Conservation (phyloP, 2,329 filamentous ascomycete species). For the Colletotrichum chrysophilum region DNA sequence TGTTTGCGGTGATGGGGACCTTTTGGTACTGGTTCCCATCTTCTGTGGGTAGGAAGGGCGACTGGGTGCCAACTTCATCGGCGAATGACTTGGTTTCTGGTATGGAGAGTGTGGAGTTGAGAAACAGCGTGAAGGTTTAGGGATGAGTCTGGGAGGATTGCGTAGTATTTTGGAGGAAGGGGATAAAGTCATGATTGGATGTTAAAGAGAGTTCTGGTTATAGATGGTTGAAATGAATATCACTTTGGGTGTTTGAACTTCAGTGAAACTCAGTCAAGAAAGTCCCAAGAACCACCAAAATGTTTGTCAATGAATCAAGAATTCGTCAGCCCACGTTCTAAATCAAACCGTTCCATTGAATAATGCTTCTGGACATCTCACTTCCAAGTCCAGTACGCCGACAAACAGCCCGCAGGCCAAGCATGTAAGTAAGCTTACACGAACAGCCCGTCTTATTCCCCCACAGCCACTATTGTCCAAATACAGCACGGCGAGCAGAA, state of each 20-base stretch:
- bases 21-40: conserved; percentile 26
- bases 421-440: not conserved
- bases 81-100: not conserved
- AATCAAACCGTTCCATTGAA: accelerated
- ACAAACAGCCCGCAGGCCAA: not conserved
- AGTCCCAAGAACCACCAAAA: not conserved
- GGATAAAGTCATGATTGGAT: not conserved
- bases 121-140: not conserved
- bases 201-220: too few species aligned
- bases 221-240: not conserved
- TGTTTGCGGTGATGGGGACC: conserved; percentile 32
- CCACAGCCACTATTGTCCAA: not conserved
- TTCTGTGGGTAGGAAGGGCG: not conserved
- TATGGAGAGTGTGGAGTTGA: not conserved
- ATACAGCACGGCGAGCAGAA: not conserved
- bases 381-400: not conserved
- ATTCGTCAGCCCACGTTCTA: not conserved
- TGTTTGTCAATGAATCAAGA: not conserved
- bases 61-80: not conserved
- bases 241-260: not conserved
- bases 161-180: not conserved
- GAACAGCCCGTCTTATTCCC: not conserved
- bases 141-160: accelerated
- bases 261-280: not conserved
- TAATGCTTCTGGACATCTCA: not conserved